Evolutionary conservation across 1,284 basidiomycete species (phyloP), one percentile per base, ranked within the genome.

Genomic region (Trichosporon sp.): DNA sequence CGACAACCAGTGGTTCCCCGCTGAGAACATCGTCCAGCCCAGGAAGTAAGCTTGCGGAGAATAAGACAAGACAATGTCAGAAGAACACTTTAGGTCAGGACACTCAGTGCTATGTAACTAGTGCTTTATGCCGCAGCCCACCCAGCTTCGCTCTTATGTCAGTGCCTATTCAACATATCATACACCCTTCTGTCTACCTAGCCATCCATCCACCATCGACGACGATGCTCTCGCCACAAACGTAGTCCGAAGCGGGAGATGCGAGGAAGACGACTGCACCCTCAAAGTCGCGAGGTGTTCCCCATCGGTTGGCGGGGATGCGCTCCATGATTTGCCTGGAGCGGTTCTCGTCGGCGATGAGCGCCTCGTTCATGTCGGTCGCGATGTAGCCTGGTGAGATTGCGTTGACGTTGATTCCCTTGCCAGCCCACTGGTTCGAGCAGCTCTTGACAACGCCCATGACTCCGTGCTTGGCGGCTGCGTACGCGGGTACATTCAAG

Each of bases 271-370:
- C 88, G 66, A 92, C 83, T 0, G 93, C 91, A 6, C 95, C 95
- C 35, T 91, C 92, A 83, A 98, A 95, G 85, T 98, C 95, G 56
- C 85, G 85, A 1, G 95, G 93, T 34, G 87, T 84, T 44, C 93
- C 95, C 95, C 95, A 98, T 70, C 95, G 86, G 21, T 89, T 91
- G 7, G 92, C 91, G n/a, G 93, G 93, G 74, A 95, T 96, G 68
- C 94, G 89, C 79, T 96, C 94, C 68, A 92, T 89, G 78, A 98
- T 96, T 84, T 98, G 95, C 66, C 89, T 89, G 69, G 90, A 86
- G 53, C 83, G 77, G 56, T 77, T 77, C 25, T 76, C 75, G 76
- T 83, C 80, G 56, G 79, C 81, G 58, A 82, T 83, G 70, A 83
- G 77, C 31, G 79, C 81, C 74, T 80, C 79, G 78, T 84, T 81